A percentile compares a stretch with the other conserved stretches of the same genome.
Conservation (phyloP, 352 stramenopile genomes). For the Phytophthora uliginosa region DNA sequence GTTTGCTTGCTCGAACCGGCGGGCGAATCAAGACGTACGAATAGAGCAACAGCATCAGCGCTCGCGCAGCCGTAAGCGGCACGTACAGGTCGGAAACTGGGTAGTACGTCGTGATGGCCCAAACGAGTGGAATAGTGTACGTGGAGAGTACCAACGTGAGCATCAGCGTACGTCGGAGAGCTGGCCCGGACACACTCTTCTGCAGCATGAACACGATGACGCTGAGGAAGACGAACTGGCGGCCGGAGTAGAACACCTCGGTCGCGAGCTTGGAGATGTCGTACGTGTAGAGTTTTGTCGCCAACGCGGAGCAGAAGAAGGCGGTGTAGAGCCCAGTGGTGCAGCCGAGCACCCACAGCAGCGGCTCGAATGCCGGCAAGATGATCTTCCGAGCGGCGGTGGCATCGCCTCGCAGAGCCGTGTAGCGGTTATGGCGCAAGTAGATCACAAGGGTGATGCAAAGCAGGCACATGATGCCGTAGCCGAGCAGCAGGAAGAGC, state of each 20-base stretch:
- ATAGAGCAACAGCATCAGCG: conserved; percentile 53
- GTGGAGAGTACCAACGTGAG: conserved; percentile 57
- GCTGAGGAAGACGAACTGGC: conserved; percentile 70
- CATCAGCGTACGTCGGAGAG: conserved; percentile 51
- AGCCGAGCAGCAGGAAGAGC: conserved; percentile 63
- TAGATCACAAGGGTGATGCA: conserved; percentile 58
- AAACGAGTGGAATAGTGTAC: conserved; percentile 60
- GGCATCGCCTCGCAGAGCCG: conserved; percentile 53
- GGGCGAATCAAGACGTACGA: conserved; percentile 63
- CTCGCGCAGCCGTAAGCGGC: conserved; percentile 44
- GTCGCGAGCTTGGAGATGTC: conserved; percentile 62
- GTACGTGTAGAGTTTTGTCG: conserved; percentile 56
- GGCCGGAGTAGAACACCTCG: conserved; percentile 68
- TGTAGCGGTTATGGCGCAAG: conserved; percentile 56
- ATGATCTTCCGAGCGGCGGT: conserved; percentile 67
- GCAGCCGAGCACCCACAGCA: conserved; percentile 56
- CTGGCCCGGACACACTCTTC: conserved; percentile 60
- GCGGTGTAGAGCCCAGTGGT: conserved; percentile 58
- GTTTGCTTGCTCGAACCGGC: conserved; percentile 56
- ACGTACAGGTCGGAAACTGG: conserved; percentile 47
- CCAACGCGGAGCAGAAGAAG: conserved; percentile 56
- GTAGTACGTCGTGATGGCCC: conserved; percentile 46
- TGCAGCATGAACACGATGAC: conserved; percentile 77
- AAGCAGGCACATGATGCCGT: conserved; percentile 69
- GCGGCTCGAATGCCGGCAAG: conserved; percentile 65